These are phyloP conservation scores for Torulaspora globosa DNA, from an alignment of 1,139 yeast genomes.

Conservation along the genomic window DNA sequence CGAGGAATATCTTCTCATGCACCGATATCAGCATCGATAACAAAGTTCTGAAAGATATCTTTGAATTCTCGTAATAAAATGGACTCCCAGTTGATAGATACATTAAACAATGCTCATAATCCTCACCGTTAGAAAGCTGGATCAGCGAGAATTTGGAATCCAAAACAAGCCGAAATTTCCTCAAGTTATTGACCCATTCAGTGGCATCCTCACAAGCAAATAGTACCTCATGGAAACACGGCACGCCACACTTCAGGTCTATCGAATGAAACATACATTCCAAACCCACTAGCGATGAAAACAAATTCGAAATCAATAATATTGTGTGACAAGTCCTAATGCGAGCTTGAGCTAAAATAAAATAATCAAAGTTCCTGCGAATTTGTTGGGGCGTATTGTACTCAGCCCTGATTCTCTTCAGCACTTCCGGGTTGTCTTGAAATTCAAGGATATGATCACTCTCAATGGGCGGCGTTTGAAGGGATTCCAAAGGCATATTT, in stretches of 20 bases:
- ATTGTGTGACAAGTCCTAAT: constrained; percentile 82
- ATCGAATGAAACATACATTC: constrained; percentile 54
- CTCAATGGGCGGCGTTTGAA: constrained; percentile 54
- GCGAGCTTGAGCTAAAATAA: constrained; percentile 75
- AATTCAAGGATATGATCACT: constrained; percentile 35
- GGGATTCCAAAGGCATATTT: constrained; percentile 63
- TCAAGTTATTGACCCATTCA: constrained; percentile 52
- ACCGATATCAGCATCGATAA: constrained; percentile 65
- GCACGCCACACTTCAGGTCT: constrained; percentile 64
- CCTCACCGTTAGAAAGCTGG: constrained; percentile 56
- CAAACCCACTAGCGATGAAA: constrained; percentile 65
- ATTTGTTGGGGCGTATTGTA: constrained; percentile 39
- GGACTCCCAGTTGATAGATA: constrained; percentile 46
- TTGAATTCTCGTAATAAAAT: constrained; percentile 37
- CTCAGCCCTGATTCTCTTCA: constrained; percentile 36
- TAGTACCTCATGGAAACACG: constrained; percentile 62
- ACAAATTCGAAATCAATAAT: constrained; percentile 64
- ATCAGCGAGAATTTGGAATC: constrained; percentile 51
- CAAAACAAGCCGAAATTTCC: constrained; percentile 37
- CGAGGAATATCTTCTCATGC: constrained; percentile 63
- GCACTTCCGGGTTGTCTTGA: constrained; percentile 36
- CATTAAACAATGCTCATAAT: constrained; percentile 47
- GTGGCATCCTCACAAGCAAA: constrained; percentile 59
- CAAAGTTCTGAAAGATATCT: constrained; percentile 53
- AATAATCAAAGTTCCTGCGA: constrained; percentile 64